These are phyloP conservation scores for Grosmannia clavigera DNA, from an alignment of 2,329 filamentous ascomycete species.

Conservation along the genomic window DNA sequence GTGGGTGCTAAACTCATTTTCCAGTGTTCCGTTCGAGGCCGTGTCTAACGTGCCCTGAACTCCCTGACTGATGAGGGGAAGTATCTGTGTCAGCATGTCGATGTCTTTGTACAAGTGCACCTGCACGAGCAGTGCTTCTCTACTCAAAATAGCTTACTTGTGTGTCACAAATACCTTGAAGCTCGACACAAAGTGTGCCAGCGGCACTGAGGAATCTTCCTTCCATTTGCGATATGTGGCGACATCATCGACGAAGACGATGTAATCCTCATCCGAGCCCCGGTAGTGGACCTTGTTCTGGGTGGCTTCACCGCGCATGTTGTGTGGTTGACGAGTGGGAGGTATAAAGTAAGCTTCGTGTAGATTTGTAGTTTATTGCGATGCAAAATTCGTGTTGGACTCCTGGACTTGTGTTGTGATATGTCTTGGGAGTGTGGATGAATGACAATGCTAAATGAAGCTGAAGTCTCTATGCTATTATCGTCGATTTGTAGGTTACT, in stretches of 20 bases:
- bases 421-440: not conserved
- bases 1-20: constrained; percentile 77
- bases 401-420: not conserved
- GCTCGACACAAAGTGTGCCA: constrained; percentile 73
- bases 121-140: not conserved
- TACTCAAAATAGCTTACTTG: constrained; percentile 47
- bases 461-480: not conserved
- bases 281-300: constrained; percentile 78
- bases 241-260: constrained; percentile 46
- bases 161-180: constrained; percentile 88
- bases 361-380: constrained; percentile 2
- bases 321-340: constrained; percentile 7
- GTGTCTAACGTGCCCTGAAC: constrained; percentile 66
- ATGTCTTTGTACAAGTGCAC: not conserved
- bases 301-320: constrained; percentile 57
- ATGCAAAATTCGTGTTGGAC: not conserved
- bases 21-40: constrained; percentile 62
- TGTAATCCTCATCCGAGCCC: constrained; percentile 49
- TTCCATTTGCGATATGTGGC: constrained; percentile 70
- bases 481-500: not conserved
- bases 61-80: constrained; percentile 54
- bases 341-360: not conserved
- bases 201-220: constrained; percentile 62
- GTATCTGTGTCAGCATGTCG: not conserved
- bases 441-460: not conserved